These are phyloP conservation scores for Calonectria pseudoreteaudii DNA, from an alignment of 2,329 filamentous ascomycete genomes.

Conservation along the genomic window DNA sequence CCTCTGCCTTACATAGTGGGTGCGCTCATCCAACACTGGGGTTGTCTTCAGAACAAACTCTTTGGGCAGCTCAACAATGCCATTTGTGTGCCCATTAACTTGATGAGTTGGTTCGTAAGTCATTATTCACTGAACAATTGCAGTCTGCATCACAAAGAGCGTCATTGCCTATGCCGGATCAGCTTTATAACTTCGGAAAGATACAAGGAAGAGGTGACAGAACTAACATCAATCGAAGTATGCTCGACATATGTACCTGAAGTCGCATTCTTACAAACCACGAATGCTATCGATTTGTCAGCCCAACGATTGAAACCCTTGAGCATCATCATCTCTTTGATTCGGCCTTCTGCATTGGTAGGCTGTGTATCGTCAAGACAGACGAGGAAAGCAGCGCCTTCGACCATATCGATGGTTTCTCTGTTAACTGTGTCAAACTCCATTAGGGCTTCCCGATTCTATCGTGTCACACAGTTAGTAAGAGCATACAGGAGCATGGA, in stretches of 20 bases:
- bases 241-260: constrained; percentile 31
- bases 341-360: constrained; percentile 18
- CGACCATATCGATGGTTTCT: constrained; percentile 25
- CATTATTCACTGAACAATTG: constrained; percentile 19
- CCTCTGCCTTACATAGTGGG: constrained; percentile 20
- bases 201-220: not conserved
- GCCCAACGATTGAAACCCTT: constrained; percentile 30
- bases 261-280: constrained; percentile 27
- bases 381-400: constrained; percentile 27
- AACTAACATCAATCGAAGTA: constrained; percentile 26
- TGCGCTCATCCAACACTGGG: constrained; percentile 18
- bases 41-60: constrained; percentile 27
- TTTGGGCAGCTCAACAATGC: not conserved
- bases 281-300: constrained; percentile 27
- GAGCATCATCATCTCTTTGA: constrained; percentile 26
- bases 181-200: not conserved
- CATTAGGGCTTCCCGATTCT: constrained; percentile 26
- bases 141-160: constrained; percentile 25
- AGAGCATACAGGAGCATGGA: not conserved
- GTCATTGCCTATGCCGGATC: constrained; percentile 23
- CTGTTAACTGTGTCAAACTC: constrained; percentile 12
- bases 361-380: constrained; percentile 29
- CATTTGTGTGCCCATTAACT: constrained; percentile 21
- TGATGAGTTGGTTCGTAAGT: constrained; percentile 14
- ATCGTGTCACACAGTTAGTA: constrained; percentile 4